A percentile compares a stretch with the other conserved stretches of the same genome.
These are phyloP conservation scores for Phyllosticta capitalensis DNA, from an alignment of 2,329 filamentous ascomycete species.

Conservation along the genomic window DNA sequence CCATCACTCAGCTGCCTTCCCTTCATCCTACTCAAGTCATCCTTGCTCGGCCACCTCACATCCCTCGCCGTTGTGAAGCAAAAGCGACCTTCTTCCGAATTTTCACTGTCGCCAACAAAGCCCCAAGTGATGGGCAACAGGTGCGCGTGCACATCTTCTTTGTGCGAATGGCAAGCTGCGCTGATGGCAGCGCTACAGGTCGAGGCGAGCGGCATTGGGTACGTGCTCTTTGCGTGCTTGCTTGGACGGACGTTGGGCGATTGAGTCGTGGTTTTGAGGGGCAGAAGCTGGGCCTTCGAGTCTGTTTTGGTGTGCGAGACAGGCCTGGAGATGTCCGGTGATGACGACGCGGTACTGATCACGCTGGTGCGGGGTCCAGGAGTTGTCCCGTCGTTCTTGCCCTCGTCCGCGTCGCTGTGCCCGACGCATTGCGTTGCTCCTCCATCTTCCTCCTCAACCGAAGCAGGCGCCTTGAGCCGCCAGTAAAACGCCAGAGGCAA, in stretches of 20 bases:
- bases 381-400: not conserved
- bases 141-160: conserved; percentile 14
- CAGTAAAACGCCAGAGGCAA: conserved; percentile 10
- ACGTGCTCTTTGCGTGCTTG: not conserved
- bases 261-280: not conserved
- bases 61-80: not conserved
- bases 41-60: not conserved
- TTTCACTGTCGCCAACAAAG: conserved; percentile 10
- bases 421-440: not conserved
- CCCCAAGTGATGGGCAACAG: conserved; percentile 22
- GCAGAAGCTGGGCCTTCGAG: not conserved
- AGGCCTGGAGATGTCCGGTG: too few species aligned
- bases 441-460: not conserved
- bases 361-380: too few species aligned
- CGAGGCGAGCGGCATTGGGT: conserved; percentile 19
- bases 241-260: not conserved
- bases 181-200: conserved; percentile 25
- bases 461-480: conserved; percentile 3
- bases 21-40: not conserved
- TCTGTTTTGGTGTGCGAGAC: too few species aligned
- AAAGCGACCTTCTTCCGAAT: not conserved
- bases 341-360: too few species aligned
- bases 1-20: not conserved
- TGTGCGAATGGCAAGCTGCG: conserved; percentile 22
- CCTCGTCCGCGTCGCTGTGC: too few species aligned